Evolutionary conservation across 805 yeast genomes (phyloP), one percentile per base, ranked within the genome.

Genomic region (Wickerhamiella musiphila): DNA sequence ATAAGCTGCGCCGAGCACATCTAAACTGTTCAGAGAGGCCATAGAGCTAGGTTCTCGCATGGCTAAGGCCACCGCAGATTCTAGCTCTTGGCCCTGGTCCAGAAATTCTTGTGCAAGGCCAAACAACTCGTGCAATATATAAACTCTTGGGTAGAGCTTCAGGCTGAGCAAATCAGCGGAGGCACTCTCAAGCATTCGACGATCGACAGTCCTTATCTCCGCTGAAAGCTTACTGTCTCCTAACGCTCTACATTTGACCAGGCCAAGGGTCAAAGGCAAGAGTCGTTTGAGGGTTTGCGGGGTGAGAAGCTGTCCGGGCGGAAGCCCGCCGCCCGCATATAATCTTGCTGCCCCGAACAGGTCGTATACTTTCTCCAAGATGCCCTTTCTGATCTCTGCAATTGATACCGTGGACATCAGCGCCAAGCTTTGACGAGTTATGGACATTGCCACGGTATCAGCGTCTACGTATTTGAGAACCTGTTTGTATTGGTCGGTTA

Each of bases 391-490:
- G 44, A 63, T 66, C 48, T 48, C 71, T 41, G 49, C 59, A 26
- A 66, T 54, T 21, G 46, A 39, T 18, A 37, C 30, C 4, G 39
- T 33, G 9, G 34, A 32, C 49, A 62, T 49, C 63, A 50, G 51
- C 43, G 49, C 64, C 47, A 52, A 55, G 32, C 49, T 57, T 37
- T 70, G 70, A 37, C 72, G 65, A 7, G 74, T 51, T 32, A 74
- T 54, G 20, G 75, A 51, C 28, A 67, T 65, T 35, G 65, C 40
- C 2, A 71, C 56, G 0, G 74, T 65, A 42, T 77, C 84, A 46
- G 78, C 81, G 47, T 83, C 93, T 8, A 77, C 74, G 52, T 75
- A 79, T 33, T 72, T 68, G 55, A 79, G 79, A 5, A 82, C 74
- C 35, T 77, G 83, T 30, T 66, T 66, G 26, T 77, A 56, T 34